Evolutionary conservation across 2,329 filamentous ascomycete species (phyloP).

Genomic region (Fusarium mangiferae): DNA sequence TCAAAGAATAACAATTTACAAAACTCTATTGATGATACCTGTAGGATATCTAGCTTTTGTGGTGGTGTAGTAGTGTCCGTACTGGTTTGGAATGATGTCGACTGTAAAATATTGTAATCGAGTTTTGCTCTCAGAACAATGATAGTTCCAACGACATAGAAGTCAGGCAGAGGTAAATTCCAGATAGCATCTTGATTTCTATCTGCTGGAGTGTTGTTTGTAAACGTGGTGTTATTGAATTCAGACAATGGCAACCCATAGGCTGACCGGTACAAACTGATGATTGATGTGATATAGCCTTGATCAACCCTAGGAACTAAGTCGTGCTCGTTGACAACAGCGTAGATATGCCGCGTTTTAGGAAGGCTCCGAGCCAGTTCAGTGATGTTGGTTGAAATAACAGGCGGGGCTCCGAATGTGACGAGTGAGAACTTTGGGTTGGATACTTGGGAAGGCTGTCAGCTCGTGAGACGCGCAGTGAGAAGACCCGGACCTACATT

Average conservation of each 20-base stretch:
- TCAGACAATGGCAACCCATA: not conserved
- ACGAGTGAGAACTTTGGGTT: slow-evolving; percentile 20
- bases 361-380: not conserved
- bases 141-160: not conserved
- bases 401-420: slow-evolving; percentile 39
- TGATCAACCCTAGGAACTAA: slow-evolving; percentile 35
- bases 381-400: slow-evolving; percentile 25
- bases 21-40: slow-evolving; percentile 1
- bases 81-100: not conserved
- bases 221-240: not conserved
- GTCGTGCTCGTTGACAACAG: slow-evolving; percentile 40
- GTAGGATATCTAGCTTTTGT: not conserved
- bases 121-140: not conserved
- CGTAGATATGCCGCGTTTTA: slow-evolving; percentile 8
- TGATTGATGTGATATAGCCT: slow-evolving; percentile 32
- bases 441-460: not conserved
- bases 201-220: accelerated
- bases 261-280: slow-evolving; percentile 32
- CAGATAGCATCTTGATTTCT: accelerated
- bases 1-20: slow-evolving; percentile 33
- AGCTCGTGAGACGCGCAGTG: accelerated
- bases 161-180: not conserved
- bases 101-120: not conserved
- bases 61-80: not conserved
- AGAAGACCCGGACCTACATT: not conserved